Conservation (phyloP, 169 alveolate species). For the Plasmodium blacklocki region DNA sequence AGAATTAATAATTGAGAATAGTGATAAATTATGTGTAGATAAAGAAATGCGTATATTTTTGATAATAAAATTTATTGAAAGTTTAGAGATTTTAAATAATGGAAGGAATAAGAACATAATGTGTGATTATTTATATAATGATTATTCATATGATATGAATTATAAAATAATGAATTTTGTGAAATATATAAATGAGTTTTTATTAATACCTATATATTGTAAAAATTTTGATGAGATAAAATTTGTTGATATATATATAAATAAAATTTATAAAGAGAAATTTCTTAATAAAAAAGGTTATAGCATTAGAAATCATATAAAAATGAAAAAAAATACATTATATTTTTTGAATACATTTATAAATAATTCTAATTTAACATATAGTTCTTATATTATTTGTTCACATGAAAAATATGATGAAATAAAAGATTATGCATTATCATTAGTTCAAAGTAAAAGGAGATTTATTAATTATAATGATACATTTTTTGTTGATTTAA, state of each 20-base stretch:
- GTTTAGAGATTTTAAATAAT: conserved; percentile 54
- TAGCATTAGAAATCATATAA: conserved; percentile 36
- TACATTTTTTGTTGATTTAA: conserved; percentile 15
- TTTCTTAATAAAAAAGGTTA: conserved; percentile 28
- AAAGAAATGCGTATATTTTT: conserved; percentile 34
- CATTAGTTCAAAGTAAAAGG: conserved; percentile 47
- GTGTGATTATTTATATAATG: conserved; percentile 21
- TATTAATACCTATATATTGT: conserved; percentile 49
- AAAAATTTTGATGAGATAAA: conserved; percentile 20
- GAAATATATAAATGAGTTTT: conserved; percentile 41
- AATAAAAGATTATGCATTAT: conserved; percentile 45
- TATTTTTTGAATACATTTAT: conserved; percentile 48
- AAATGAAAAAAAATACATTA: conserved; percentile 67
- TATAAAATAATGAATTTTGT: conserved; percentile 23
- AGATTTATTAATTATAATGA: conserved; percentile 38
- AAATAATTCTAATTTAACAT: conserved; percentile 23
- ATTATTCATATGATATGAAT: conserved; percentile 6
- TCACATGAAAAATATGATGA: conserved; percentile 59
- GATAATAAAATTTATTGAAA: conserved; percentile 57
- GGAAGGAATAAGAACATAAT: conserved; percentile 22
- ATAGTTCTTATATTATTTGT: conserved; percentile 51
- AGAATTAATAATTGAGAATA: conserved; percentile 34
- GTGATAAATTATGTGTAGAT: not conserved
- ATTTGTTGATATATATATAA: conserved; percentile 24
- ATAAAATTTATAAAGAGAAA: conserved; percentile 31